These are phyloP conservation scores for Astrephomene gubernaculifera DNA, from an alignment of 139 green algal genomes.

Conservation along the genomic window DNA sequence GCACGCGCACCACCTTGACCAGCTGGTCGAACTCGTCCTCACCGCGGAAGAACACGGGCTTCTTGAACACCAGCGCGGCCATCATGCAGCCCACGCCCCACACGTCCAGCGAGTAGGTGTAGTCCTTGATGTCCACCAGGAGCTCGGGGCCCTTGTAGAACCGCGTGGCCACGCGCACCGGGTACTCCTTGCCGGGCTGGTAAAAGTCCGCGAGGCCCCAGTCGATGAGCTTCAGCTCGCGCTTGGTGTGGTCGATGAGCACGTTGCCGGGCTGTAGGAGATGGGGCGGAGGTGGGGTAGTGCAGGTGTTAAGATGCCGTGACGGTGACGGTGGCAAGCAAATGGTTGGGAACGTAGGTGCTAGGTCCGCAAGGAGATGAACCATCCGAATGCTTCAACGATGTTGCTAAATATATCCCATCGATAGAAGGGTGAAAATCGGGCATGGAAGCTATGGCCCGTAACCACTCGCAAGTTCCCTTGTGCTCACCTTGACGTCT, in stretches of 20 bases:
- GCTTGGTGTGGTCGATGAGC: slow-evolving; percentile 96
- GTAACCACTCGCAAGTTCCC: no score
- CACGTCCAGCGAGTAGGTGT: slow-evolving; percentile 93
- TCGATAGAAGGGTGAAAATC: no score
- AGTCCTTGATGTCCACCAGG: slow-evolving; percentile 92
- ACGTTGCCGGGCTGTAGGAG: slow-evolving; percentile 79
- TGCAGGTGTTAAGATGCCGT: no score
- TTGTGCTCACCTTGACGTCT: slow-evolving; percentile 72
- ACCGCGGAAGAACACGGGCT: slow-evolving; percentile 86
- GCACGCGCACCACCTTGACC: slow-evolving; percentile 90
- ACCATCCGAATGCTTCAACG: no score
- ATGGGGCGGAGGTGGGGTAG: not conserved
- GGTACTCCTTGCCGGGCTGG: slow-evolving; percentile 92
- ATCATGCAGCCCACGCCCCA: slow-evolving; percentile 94
- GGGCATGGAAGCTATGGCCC: no score
- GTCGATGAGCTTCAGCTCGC: slow-evolving; percentile 96
- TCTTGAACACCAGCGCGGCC: slow-evolving; percentile 95
- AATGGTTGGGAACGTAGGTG: no score
- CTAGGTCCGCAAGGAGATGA: no score
- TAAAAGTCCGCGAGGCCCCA: slow-evolving; percentile 99
- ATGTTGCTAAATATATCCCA: no score
- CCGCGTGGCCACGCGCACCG: slow-evolving; percentile 67
- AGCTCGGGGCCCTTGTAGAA: slow-evolving; percentile 99
- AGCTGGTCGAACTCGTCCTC: slow-evolving; percentile 99
- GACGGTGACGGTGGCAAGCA: no score